Percentiles rank a stretch among this genome's conserved stretches.
Conservation (phyloP, 176 grass and related monocot genomes). For the Carex myosuroides region DNA sequence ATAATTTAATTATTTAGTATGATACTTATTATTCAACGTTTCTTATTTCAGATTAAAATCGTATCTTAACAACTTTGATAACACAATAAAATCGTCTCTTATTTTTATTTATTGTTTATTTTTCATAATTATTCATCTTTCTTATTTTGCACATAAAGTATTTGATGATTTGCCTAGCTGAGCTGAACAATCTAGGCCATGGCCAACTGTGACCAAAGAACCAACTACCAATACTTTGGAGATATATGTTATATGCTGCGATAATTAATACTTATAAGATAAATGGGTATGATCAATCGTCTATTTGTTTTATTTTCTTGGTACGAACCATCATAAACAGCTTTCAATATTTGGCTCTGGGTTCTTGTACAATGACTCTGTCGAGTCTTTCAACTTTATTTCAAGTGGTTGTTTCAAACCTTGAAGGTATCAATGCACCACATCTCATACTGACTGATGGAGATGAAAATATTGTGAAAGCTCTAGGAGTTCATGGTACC, state of each 20-base stretch:
- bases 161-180: conserved; percentile 4
- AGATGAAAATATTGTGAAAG: conserved; percentile 28
- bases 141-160: neutral
- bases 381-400: conserved; percentile 2
- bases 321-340: conserved; percentile 31
- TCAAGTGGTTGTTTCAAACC: conserved; percentile 35
- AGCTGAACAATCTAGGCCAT: neutral
- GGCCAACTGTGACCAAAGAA: neutral
- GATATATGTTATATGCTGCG: conserved; percentile 27
- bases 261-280: conserved; percentile 17
- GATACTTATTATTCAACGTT: neutral
- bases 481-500: conserved; percentile 22
- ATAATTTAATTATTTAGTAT: neutral
- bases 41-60: neutral
- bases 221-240: conserved; percentile 24
- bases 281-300: conserved; percentile 25
- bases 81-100: neutral
- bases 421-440: conserved; percentile 32
- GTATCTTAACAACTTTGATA: too few relatives aligned
- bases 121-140: neutral
- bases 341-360: conserved; percentile 28
- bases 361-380: conserved; percentile 29
- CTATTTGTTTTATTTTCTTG: conserved; percentile 21
- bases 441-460: conserved; percentile 28
- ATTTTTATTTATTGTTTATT: neutral